Evolutionary conservation across 2,329 filamentous ascomycete species (phyloP), one percentile per base, ranked within the genome.

Genomic region (Ophiognomonia clavigignenti-juglandacearum): DNA sequence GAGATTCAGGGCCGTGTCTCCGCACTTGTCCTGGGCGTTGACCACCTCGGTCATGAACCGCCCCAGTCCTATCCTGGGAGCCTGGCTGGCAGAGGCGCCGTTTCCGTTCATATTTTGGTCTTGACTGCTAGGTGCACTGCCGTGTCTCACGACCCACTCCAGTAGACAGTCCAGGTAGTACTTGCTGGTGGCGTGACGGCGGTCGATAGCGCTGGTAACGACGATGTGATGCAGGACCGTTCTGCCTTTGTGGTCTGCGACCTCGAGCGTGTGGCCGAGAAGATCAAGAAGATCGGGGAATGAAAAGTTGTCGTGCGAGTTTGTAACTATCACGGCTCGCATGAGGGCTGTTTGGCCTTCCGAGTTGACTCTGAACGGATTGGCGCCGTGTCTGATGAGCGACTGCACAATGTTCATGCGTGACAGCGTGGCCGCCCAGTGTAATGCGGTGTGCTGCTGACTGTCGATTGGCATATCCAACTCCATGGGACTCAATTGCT

Each of bases 31-130:
- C 58, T 92, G 87, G 0, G 91, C 86, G 59, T 98, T 97, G 51
- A 98, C 92, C 64, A 98, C 95, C 61, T 97, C 91, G 40, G 86
- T 88, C 80, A 98, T 95, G 68, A 98, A 98, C 31, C 89, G 83
- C 24, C 88, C 91, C 44, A 98, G 77, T 20, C 86, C 88, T 67
- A 97, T 95, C 53, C 78, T 88, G 45, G 80, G 86, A 35, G 67
- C 69, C 11, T 53, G 65, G 6, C 53, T 48, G 53, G 51, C 46
- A 2, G 37, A 13, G 8, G 42, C 20, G 2, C 24, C 45, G 24
- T 47, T 48, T 19, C 53, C 55, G 38, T 57, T 58, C 9, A 50
- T 38, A 9, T 53, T 56, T 1, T 55, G 58, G 32, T 71, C 70
- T 10, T 71, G 71, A 53, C 66, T 70, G 54, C 57, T 69, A 5